Evolutionary conservation across 306 rosid species (phyloP).

Genomic region (Cotoneaster glaucophyllus): DNA sequence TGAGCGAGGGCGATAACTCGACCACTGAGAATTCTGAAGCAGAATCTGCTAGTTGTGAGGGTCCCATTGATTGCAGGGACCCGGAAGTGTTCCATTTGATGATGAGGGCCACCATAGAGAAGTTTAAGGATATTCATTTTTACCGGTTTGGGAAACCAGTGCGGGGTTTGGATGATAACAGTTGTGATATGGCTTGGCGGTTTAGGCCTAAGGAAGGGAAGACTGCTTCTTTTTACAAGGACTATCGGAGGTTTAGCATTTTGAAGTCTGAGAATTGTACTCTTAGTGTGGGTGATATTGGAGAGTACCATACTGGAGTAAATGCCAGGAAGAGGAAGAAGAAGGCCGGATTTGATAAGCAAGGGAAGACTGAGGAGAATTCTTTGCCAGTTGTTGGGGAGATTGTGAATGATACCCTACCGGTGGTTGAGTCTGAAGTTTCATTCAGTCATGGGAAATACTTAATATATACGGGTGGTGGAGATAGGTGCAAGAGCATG

Average conservation of each 20-base stretch:
- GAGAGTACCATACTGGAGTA: conserved; percentile 78
- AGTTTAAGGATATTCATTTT: conserved; percentile 87
- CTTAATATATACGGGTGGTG: conserved; percentile 69
- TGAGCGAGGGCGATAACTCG: conserved; percentile 12
- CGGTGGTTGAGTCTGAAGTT: conserved; percentile 78
- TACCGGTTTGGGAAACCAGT: conserved; percentile 82
- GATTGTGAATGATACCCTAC: conserved; percentile 71
- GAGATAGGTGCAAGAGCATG: conserved; percentile 97
- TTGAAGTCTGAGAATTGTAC: conserved; percentile 59
- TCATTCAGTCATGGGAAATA: conserved; percentile 68
- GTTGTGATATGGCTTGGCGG: conserved; percentile 98
- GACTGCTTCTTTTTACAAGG: conserved; percentile 84
- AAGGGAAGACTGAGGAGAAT: conserved; percentile 33
- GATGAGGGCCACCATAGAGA: conserved; percentile 84
- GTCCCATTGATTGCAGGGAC: conserved; percentile 73
- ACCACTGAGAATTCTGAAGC: conserved; percentile 8
- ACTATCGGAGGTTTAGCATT: conserved; percentile 85
- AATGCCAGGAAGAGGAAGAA: conserved; percentile 93
- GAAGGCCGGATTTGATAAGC: conserved; percentile 68
- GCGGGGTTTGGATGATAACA: conserved; percentile 49
- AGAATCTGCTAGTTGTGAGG: conserved; percentile 35
- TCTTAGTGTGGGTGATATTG: conserved; percentile 54
- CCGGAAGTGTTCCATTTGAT: conserved; percentile 91
- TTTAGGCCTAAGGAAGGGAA: conserved; percentile 97
- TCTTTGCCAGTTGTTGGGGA: conserved; percentile 80